These are phyloP conservation scores for Candida michaelii DNA, from an alignment of 805 yeast genomes.

Conservation along the genomic window DNA sequence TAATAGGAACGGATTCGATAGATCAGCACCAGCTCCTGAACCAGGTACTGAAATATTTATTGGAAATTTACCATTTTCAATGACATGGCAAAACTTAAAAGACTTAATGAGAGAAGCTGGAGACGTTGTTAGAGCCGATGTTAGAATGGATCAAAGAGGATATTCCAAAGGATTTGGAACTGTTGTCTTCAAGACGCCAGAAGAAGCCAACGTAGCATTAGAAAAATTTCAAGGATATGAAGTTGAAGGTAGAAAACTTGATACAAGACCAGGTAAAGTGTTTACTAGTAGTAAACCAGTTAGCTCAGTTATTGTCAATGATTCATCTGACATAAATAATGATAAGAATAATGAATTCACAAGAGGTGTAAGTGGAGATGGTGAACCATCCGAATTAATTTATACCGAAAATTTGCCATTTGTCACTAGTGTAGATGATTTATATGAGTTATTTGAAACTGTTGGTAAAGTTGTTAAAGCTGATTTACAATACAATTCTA, in stretches of 20 bases:
- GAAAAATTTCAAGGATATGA: slow-evolving; percentile 66
- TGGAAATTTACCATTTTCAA: slow-evolving; percentile 80
- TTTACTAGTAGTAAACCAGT: slow-evolving; percentile 8
- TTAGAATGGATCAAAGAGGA: slow-evolving; percentile 63
- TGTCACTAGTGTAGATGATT: slow-evolving; percentile 83
- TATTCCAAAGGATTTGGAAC: slow-evolving; percentile 86
- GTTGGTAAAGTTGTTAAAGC: slow-evolving; percentile 76
- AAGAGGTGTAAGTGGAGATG: slow-evolving; percentile 62
- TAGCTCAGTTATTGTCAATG: slow-evolving; percentile 14
- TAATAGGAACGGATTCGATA: neutral
- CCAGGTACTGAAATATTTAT: slow-evolving; percentile 65
- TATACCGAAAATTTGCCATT: slow-evolving; percentile 81
- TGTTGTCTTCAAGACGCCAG: slow-evolving; percentile 64
- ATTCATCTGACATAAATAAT: slow-evolving; percentile 7
- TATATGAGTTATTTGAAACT: slow-evolving; percentile 81
- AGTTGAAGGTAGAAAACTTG: slow-evolving; percentile 73
- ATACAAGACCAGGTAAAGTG: slow-evolving; percentile 68
- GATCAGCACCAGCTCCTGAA: slow-evolving; percentile 17
- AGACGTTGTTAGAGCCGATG: slow-evolving; percentile 77
- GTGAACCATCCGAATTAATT: slow-evolving; percentile 49
- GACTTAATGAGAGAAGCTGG: slow-evolving; percentile 82
- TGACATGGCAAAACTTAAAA: slow-evolving; percentile 81
- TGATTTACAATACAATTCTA: slow-evolving; percentile 56
- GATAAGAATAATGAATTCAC: slow-evolving; percentile 57
- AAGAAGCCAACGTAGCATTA: slow-evolving; percentile 72